Evolutionary conservation across 495 filamentous ascomycete genomes (phyloP), one percentile per base, ranked within the genome.

Genomic region (Talaromyces ruber): DNA sequence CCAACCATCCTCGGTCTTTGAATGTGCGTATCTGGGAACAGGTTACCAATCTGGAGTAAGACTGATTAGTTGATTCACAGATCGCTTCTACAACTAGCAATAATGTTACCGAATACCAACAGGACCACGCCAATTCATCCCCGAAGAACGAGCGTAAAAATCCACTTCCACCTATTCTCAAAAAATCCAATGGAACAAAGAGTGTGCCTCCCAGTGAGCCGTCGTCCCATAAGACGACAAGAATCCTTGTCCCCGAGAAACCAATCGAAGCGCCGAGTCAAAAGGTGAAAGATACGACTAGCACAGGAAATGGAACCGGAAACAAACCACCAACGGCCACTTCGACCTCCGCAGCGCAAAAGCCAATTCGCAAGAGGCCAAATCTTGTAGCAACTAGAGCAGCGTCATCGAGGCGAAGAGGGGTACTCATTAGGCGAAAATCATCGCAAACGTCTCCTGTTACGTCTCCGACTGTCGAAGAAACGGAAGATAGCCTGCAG

Each of bases 341-440:
- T 28, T 14, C 24, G 24, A 54, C 9, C 0, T 54, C 37, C 2
- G n/a, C 32, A 37, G 30, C 47, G 7, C 51, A 55, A 29, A 69
- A 67, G 47, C 63, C 67, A 29, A 53, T 57, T 6, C 66, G 63
- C 22, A 78, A 72, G 62, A 78, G 73, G 55, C 45, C 76, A 1
- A 63, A 71, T 22, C 64, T 77, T 32, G 64, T 74, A 4, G 66
- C 73, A 2, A 70, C 56, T 25, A 74, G 72, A 51, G 60, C 64
- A 50, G 63, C 59, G 4, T 71, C 70, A 14, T 65, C 64, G n/a
- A 75, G 73, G 63, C 75, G 71, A 60, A 78, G 77, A 8, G 78
- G 79, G 7, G 65, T 74, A 2, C 63, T 78, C 29, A 72, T 70
- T 59, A 72, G 78, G 26, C 74, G 74, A 64, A 79, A 76, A 61